Evolutionary conservation across 1,139 yeast species (phyloP).

Genomic region (Magnusiomyces tetraspermus): DNA sequence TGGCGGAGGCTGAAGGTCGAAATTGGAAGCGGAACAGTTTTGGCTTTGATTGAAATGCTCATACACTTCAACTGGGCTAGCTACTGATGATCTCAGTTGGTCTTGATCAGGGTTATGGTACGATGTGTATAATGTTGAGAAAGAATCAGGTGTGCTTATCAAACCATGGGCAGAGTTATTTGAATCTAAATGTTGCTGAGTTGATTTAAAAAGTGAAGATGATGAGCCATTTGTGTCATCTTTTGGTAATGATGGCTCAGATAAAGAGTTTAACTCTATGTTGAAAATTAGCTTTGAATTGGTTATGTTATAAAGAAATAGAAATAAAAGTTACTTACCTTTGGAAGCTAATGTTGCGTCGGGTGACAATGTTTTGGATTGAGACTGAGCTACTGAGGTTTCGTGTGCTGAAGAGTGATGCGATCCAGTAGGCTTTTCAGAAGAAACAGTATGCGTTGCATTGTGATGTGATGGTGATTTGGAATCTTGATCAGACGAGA

Average conservation of each 20-base stretch:
- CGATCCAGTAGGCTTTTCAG: background rate
- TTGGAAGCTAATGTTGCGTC: no score
- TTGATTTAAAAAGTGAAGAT: no score
- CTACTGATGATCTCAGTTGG: no score
- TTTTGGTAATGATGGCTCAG: no score
- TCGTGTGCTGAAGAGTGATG: background rate
- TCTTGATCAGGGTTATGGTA: background rate
- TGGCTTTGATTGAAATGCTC: background rate
- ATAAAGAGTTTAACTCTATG: no score
- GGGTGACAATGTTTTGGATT: no score
- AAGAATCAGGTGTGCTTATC: background rate
- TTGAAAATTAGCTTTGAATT: no score
- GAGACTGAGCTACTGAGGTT: background rate
- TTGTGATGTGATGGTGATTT: background rate
- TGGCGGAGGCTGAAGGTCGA: background rate
- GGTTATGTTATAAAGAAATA: no score
- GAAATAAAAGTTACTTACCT: no score
- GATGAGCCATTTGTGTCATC: no score
- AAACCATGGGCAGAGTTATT: background rate
- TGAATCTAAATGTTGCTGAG: background rate
- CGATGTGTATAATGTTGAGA: background rate
- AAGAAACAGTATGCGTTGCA: background rate
- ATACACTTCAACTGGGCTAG: background rate
- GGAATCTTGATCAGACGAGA: background rate
- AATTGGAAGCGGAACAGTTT: background rate